phyloP scores from a whole-genome alignment of 371 early-diverging fungal genomes.

The Mucor indicus region DNA sequence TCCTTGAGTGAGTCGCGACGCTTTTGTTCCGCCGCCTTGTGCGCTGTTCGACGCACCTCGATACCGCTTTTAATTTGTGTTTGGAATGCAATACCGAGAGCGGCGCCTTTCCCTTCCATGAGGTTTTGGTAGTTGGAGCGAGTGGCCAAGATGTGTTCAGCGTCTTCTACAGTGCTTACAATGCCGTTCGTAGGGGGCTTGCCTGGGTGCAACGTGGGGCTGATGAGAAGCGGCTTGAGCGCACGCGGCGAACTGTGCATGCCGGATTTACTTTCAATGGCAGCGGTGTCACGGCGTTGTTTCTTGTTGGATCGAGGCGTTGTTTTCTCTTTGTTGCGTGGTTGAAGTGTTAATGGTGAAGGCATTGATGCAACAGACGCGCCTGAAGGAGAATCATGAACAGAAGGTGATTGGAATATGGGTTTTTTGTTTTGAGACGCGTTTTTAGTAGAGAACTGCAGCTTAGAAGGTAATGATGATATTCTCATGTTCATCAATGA shows the following conservation, averaged over 20 bases:
- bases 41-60: constrained; percentile 74
- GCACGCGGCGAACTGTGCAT: constrained; percentile 39
- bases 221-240: constrained; percentile 42
- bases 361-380: background rate
- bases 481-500: constrained; percentile 57
- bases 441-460: constrained; percentile 12
- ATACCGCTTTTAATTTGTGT: constrained; percentile 69
- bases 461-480: background rate
- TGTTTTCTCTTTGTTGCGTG: background rate
- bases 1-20: constrained; percentile 86
- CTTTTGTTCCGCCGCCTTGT: constrained; percentile 93
- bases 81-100: constrained; percentile 69
- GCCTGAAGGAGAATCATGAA: too few species aligned
- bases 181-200: background rate
- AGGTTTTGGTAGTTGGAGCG: constrained; percentile 87
- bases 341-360: background rate
- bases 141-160: constrained; percentile 60
- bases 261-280: background rate
- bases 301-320: constrained; percentile 8
- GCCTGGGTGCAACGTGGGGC: constrained; percentile 35
- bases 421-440: background rate
- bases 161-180: constrained; percentile 26
- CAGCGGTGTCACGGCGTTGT: constrained; percentile 8
- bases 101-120: constrained; percentile 76
- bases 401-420: background rate